Percentiles rank a stretch among this genome's conserved stretches.
Evolutionary conservation across 345 rosid species (phyloP).

Genomic region (Syzygium grande): DNA sequence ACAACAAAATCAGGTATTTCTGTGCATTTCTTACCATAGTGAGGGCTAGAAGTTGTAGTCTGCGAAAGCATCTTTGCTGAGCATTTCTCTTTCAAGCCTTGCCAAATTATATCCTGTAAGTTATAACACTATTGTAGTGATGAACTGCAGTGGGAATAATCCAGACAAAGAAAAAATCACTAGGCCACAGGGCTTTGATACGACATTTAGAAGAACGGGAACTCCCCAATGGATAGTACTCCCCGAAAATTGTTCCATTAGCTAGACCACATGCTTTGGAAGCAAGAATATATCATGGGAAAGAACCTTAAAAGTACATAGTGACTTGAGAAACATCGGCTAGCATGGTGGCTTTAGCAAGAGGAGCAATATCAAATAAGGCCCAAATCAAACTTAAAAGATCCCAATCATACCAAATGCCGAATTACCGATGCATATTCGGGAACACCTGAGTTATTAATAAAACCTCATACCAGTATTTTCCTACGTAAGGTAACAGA

Average conservation of each 20-base stretch:
- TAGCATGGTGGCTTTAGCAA: not conserved
- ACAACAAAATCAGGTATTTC: not conserved
- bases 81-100: conserved; percentile 52
- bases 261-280: not conserved
- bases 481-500: not conserved
- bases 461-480: not conserved
- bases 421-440: not conserved
- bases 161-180: not conserved
- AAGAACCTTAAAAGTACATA: not conserved
- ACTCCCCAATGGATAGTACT: not conserved
- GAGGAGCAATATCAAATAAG: not conserved
- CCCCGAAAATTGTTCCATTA: not conserved
- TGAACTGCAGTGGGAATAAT: not conserved
- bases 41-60: conserved; percentile 36
- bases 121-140: not conserved
- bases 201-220: not conserved
- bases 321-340: not conserved
- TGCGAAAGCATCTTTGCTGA: conserved; percentile 55
- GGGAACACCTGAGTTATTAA: not conserved
- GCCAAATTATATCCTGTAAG: conserved; percentile 55
- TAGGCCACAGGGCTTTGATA: not conserved
- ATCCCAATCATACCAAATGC: not conserved
- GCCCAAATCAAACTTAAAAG: not conserved
- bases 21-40: conserved; percentile 39
- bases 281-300: not conserved